Evolutionary conservation across 352 stramenopile species (phyloP).

Genomic region (Phytophthora agathidicida): DNA sequence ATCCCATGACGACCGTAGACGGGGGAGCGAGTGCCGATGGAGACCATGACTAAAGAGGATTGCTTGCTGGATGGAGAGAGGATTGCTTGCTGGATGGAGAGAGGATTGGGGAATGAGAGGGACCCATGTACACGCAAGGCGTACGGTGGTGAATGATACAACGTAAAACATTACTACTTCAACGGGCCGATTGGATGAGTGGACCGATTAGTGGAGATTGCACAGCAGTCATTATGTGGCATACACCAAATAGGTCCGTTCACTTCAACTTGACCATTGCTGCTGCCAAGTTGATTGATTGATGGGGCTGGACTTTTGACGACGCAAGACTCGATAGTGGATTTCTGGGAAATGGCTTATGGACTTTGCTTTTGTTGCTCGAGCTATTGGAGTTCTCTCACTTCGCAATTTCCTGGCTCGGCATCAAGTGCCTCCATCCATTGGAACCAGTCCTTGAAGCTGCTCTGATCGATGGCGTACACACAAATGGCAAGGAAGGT

Average conservation of each 20-base stretch:
- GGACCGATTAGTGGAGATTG: too few relatives aligned
- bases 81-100: background rate
- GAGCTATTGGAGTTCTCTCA: background rate
- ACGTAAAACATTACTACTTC: too few relatives aligned
- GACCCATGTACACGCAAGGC: background rate
- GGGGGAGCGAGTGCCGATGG: conserved; percentile 79
- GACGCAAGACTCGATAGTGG: too few relatives aligned
- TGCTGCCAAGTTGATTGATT: too few relatives aligned
- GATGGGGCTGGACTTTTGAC: conserved; percentile 4
- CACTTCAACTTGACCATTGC: conserved; percentile 19
- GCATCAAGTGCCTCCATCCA: conserved; percentile 6
- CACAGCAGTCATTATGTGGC: too few relatives aligned
- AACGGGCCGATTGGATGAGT: conserved; percentile 1
- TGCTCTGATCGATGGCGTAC: conserved; percentile 6
- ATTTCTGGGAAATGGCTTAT: conserved; percentile 8
- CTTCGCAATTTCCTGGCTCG: conserved; percentile 10
- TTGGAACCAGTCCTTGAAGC: background rate
- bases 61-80: conserved; percentile 1
- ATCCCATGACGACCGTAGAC: conserved; percentile 91
- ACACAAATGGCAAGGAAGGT: background rate
- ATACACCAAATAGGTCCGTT: background rate
- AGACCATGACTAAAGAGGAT: conserved; percentile 33
- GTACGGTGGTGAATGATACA: too few relatives aligned
- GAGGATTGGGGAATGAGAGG: conserved; percentile 13
- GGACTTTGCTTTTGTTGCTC: background rate